phyloP scores from a whole-genome alignment of 106 monocot genomes.

The Xerophyta viscosa region DNA sequence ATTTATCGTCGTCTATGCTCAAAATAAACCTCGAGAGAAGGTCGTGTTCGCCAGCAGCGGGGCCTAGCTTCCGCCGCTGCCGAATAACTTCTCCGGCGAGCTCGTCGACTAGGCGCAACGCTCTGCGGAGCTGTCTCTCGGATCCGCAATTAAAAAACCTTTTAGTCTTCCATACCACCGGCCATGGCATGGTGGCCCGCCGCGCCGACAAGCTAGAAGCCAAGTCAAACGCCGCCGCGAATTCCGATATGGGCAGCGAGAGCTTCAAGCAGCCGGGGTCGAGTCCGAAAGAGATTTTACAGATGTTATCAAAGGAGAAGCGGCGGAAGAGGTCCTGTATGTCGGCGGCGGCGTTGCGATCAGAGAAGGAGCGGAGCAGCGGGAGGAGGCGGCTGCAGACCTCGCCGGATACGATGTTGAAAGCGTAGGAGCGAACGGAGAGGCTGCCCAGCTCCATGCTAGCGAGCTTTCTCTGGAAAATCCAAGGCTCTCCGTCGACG shows the following conservation, averaged over 20 bases:
- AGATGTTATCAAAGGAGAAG: constrained; percentile 61
- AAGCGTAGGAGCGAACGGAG: constrained; percentile 24
- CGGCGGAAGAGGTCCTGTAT: constrained; percentile 51
- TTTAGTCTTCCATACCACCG: constrained; percentile 43
- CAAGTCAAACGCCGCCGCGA: constrained; percentile 54
- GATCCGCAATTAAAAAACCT: constrained; percentile 37
- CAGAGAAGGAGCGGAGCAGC: constrained; percentile 11
- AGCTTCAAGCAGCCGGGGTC: constrained; percentile 49
- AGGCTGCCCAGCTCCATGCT: constrained; percentile 28
- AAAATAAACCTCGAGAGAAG: constrained; percentile 61
- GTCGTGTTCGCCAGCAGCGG: constrained; percentile 22
- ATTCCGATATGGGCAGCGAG: constrained; percentile 38
- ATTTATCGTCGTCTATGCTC: constrained; percentile 25
- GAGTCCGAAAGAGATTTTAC: constrained; percentile 61
- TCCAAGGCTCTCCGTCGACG: constrained; percentile 59
- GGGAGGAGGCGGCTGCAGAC: constrained; percentile 36
- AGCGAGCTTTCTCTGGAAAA: constrained; percentile 53
- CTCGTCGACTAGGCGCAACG: constrained; percentile 18
- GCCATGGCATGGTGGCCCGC: constrained; percentile 16
- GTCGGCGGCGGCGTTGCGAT: constrained; percentile 9
- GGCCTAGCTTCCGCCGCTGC: constrained; percentile 32
- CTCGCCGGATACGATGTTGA: constrained; percentile 18
- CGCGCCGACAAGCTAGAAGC: constrained; percentile 43
- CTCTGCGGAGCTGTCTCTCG: constrained; percentile 38
- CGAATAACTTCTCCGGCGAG: constrained; percentile 41